Conservation (phyloP, 768 basidiomycete species). For the Paxillus ammoniavirescens region DNA sequence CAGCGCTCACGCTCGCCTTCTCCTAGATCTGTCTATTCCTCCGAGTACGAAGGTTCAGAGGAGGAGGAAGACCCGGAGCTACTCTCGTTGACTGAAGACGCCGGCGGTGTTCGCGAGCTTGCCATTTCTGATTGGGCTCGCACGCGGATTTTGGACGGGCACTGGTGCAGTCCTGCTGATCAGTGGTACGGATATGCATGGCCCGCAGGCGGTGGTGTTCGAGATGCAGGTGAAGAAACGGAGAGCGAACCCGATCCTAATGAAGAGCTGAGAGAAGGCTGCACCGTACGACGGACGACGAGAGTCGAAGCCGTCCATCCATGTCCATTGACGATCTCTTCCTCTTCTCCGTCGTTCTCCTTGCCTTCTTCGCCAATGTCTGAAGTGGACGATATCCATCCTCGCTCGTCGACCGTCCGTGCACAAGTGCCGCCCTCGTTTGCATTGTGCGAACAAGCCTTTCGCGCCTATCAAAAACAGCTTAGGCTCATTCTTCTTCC, state of each 20-base stretch:
- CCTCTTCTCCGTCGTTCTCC: slow-evolving; percentile 22
- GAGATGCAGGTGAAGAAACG: slow-evolving; percentile 24
- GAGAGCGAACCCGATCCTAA: slow-evolving; percentile 28
- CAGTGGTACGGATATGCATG: slow-evolving; percentile 54
- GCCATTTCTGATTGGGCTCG: slow-evolving; percentile 75
- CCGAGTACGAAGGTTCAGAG: slow-evolving; percentile 35
- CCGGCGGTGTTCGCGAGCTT: slow-evolving; percentile 46
- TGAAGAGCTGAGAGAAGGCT: slow-evolving; percentile 18
- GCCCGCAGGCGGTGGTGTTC: slow-evolving; percentile 35
- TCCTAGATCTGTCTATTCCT: slow-evolving; percentile 29
- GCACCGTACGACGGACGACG: slow-evolving; percentile 15
- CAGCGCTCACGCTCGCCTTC: slow-evolving; percentile 32
- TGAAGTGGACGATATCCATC: slow-evolving; percentile 39
- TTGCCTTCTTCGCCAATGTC: slow-evolving; percentile 10
- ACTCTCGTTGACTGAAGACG: slow-evolving; percentile 45
- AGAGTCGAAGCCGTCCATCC: slow-evolving; percentile 42
- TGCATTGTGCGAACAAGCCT: slow-evolving; percentile 62
- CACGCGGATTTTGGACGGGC: slow-evolving; percentile 67
- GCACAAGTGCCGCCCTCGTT: slow-evolving; percentile 60
- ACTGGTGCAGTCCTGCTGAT: slow-evolving; percentile 76
- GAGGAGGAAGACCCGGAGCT: slow-evolving; percentile 45
- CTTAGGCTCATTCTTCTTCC: slow-evolving; percentile 60
- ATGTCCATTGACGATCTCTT: slow-evolving; percentile 58
- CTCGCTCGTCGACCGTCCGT: slow-evolving; percentile 43
- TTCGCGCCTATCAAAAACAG: slow-evolving; percentile 55